A percentile compares a stretch with the other conserved stretches of the same genome.
Evolutionary conservation across 2,329 filamentous ascomycete species (phyloP).

Genomic region (Pseudogymnoascus sp.): DNA sequence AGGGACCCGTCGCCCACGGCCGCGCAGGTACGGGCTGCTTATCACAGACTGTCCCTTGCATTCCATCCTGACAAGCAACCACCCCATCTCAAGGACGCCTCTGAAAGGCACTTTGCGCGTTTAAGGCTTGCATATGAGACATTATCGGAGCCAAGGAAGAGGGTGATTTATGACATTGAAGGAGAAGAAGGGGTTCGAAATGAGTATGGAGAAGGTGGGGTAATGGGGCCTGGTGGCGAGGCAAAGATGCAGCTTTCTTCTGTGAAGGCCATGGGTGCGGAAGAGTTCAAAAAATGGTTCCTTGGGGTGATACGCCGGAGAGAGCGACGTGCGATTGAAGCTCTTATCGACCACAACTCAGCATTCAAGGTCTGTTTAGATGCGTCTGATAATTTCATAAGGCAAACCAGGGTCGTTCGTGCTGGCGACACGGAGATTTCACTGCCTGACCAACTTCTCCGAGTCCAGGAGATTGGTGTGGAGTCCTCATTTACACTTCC

Average conservation of each 20-base stretch:
- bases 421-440: slow-evolving; percentile 9
- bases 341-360: slow-evolving; percentile 25
- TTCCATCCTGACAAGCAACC: slow-evolving; percentile 41
- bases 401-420: neutral
- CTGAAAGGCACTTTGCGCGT: slow-evolving; percentile 32
- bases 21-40: slow-evolving; percentile 36
- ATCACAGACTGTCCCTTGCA: slow-evolving; percentile 35
- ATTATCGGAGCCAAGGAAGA: slow-evolving; percentile 34
- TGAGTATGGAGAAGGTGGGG: slow-evolving; percentile 32
- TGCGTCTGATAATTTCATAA: slow-evolving; percentile 20
- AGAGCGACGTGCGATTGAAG: slow-evolving; percentile 32
- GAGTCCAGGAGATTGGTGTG: slow-evolving; percentile 21
- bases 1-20: slow-evolving; percentile 34
- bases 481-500: slow-evolving; percentile 7
- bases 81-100: slow-evolving; percentile 30
- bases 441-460: slow-evolving; percentile 25
- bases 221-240: slow-evolving; percentile 29
- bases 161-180: slow-evolving; percentile 36
- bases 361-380: slow-evolving; percentile 28
- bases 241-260: slow-evolving; percentile 25
- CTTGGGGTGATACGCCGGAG: slow-evolving; percentile 32
- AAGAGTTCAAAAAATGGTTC: slow-evolving; percentile 16
- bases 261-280: slow-evolving; percentile 14
- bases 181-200: slow-evolving; percentile 34
- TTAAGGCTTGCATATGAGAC: slow-evolving; percentile 37